Evolutionary conservation across 73 alveolate genomes (phyloP).

Genomic region (Tetrahymena malaccensis): DNA sequence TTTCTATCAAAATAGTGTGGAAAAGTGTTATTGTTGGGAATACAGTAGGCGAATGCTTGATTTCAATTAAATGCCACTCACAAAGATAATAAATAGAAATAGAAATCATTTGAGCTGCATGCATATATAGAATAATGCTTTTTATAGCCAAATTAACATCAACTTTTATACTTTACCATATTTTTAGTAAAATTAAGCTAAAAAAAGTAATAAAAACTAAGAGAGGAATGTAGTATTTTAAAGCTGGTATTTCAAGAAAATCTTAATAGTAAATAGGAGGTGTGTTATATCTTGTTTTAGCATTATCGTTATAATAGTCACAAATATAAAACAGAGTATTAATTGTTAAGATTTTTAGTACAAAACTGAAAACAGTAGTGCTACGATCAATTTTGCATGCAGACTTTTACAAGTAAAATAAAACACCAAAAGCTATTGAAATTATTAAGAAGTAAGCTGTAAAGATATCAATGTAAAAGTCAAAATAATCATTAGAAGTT

Average conservation of each 20-base stretch:
- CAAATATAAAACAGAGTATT: not conserved
- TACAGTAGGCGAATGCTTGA: not conserved
- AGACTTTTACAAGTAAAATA: not conserved
- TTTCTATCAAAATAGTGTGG: not conserved
- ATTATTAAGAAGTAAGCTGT: not conserved
- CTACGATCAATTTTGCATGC: not conserved
- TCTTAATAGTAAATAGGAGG: not conserved
- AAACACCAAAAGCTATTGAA: not conserved
- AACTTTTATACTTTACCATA: not conserved
- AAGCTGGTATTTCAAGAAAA: not conserved
- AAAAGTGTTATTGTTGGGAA: not conserved
- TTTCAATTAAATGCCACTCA: not conserved
- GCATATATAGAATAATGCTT: not conserved
- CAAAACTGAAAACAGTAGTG: not conserved
- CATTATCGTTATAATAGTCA: not conserved
- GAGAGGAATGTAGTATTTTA: not conserved
- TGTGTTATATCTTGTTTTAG: not conserved
- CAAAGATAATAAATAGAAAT: not conserved
- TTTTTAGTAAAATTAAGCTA: not conserved
- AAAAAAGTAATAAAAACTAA: not conserved
- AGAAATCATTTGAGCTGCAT: not conserved
- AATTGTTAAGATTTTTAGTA: not conserved
- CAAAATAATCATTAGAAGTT: not conserved
- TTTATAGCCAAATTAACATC: not conserved
- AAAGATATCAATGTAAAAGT: not conserved